Base-by-base conservation (phyloP, 441 rosid genomes). In the Flueggea neowawraea region DNA sequence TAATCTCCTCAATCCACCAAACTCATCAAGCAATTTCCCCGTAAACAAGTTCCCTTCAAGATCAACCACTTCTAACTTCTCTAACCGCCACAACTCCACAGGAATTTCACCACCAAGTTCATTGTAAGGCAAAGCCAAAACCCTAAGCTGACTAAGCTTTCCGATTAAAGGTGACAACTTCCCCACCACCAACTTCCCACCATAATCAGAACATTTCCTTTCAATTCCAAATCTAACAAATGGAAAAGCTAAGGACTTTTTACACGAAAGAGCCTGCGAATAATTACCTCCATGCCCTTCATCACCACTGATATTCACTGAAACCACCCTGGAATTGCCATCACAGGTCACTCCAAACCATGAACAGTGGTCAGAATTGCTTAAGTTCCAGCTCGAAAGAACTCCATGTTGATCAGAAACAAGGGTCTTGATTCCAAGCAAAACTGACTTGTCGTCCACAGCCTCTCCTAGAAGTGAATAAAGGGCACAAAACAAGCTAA, bases 261-360 rank as follows among this genome's bases (percentile, higher is more conserved):
- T 72, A 68, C 86, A 84, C n/a, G 75, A 71, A 63, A 69, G 60
- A 55, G 51, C 62, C 39, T 22, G 60, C 22, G 57, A 55, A 49
- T 8, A 5, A 36, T 61, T 68, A 72, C 69, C 82, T 70, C 72
- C 59, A 52, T 66, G 2, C 5, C 16, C 48, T 13, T 16, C 66
- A 52, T 72, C 70, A 33, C 54, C 90, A 9, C 76, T 66, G 62
- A 93, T 72, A 54, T 77, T 82, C 44, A 90, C 69, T 31, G 93
- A 79, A 68, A 82, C 78, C 62, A 87, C 95, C 64, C 85, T 77
- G 3, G 86, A 82, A 32, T 66, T 66, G 15, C 80, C 69, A 76
- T 87, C 85, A 64, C 99, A 94, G 11, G 75, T 49, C n/a, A 94
- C 92, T 10, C 99, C 96, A 57, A 56, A 55, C 97, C 96, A 94